Evolutionary conservation across 2,329 filamentous ascomycete genomes (phyloP).

Genomic region (Fusarium robinianum): DNA sequence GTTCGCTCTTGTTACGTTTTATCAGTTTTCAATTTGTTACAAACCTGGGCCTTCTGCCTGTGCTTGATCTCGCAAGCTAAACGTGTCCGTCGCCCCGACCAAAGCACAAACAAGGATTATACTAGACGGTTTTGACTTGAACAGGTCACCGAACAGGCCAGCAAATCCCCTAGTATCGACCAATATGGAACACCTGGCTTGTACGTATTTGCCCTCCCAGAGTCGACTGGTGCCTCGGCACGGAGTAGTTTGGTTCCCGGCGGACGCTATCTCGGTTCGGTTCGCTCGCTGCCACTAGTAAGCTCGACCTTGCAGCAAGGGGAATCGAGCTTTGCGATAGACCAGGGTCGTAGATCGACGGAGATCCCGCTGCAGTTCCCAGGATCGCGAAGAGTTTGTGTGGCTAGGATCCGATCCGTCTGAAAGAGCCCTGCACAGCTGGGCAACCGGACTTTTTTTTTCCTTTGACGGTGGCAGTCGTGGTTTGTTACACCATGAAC

Average conservation of each 20-base stretch:
- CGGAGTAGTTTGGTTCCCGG: conserved; percentile 6
- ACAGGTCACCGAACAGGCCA: no score
- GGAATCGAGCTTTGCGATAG: conserved; percentile 2
- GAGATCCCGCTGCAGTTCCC: conserved; percentile 10
- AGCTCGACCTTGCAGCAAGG: conserved; percentile 11
- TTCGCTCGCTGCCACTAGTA: conserved; percentile 4
- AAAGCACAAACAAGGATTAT: no score
- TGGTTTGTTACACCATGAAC: neutral
- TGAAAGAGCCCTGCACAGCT: conserved; percentile 8
- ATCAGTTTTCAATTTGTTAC: no score
- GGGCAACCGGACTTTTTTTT: neutral
- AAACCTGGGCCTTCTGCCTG: no score
- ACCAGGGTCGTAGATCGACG: conserved; percentile 16
- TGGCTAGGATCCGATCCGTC: conserved; percentile 3
- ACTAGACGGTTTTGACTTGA: no score
- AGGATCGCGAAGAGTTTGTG: conserved; percentile 9
- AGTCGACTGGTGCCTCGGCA: no score
- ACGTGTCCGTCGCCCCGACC: no score
- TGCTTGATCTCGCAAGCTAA: no score
- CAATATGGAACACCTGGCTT: neutral
- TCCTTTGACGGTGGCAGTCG: no score
- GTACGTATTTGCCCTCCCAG: no score
- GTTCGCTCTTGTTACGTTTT: no score
- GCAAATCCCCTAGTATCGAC: neutral
- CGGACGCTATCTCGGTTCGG: conserved; percentile 14